Percentiles rank a stretch among this genome's conserved stretches.
Conservation (phyloP, 345 rosid genomes). For the Eutrema heterophyllum region DNA sequence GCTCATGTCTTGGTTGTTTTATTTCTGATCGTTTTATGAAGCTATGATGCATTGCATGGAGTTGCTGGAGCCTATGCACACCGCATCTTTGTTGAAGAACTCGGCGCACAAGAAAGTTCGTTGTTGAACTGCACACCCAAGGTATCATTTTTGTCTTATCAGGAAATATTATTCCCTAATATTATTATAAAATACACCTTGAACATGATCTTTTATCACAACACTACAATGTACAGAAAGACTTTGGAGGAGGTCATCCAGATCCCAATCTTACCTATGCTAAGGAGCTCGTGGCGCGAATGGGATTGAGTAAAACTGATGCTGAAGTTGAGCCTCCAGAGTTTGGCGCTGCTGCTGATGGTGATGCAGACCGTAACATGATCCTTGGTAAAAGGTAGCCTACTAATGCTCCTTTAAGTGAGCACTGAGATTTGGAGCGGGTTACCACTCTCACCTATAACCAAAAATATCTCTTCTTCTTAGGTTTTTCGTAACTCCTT, state of each 20-base stretch:
- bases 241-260: conserved; percentile 95
- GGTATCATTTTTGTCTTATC: conserved; percentile 36
- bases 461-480: conserved; percentile 1
- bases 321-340: conserved; percentile 72
- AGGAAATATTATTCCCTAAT: neutral
- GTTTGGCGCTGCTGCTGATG: conserved; percentile 96
- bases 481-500: conserved; percentile 95
- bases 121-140: conserved; percentile 84
- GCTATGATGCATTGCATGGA: conserved; percentile 92
- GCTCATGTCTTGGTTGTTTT: neutral
- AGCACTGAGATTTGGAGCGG: neutral
- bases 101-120: conserved; percentile 76
- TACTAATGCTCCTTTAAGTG: neutral
- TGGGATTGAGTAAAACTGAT: conserved; percentile 78
- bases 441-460: neutral
- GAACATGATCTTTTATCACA: neutral
- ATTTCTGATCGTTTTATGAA: conserved; percentile 28
- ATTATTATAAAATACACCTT: neutral
- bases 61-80: conserved; percentile 95
- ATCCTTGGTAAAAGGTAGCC: conserved; percentile 84
- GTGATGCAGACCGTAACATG: conserved; percentile 99
- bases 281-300: conserved; percentile 75
- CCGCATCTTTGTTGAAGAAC: conserved; percentile 82
- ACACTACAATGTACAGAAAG: conserved; percentile 47
- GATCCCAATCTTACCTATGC: conserved; percentile 95